Evolutionary conservation across 257 asterid genomes (phyloP).

Genomic region (Petunia axillaris): DNA sequence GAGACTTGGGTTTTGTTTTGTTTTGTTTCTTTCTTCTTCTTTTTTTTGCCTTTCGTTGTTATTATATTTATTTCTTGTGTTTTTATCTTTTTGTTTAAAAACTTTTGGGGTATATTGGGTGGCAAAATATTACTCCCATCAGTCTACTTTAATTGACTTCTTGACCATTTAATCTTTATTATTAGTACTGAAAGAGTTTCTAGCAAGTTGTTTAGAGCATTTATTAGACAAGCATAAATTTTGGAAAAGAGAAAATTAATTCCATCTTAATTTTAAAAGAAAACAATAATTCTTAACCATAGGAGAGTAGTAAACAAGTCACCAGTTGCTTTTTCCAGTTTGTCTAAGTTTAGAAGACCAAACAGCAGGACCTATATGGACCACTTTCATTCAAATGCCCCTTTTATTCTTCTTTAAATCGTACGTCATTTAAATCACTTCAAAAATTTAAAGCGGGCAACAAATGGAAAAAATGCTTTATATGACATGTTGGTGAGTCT

Average conservation of each 20-base stretch:
- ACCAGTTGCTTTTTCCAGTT: constrained; percentile 20
- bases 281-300: too few species aligned
- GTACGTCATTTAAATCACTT: constrained; percentile 19
- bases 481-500: background rate
- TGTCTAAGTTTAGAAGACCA: constrained; percentile 13
- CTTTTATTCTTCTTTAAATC: constrained; percentile 13
- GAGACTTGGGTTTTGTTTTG: constrained; percentile 45
- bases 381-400: constrained; percentile 37
- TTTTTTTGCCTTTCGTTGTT: constrained; percentile 1
- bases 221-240: too few species aligned
- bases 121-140: background rate
- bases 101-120: background rate
- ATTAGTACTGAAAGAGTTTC: too few species aligned
- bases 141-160: too few species aligned
- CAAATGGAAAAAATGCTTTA: constrained; percentile 6
- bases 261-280: too few species aligned
- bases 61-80: background rate
- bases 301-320: background rate
- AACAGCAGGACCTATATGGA: constrained; percentile 32
- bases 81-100: constrained; percentile 2
- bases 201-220: background rate
- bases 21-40: background rate
- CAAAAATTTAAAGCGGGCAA: constrained; percentile 39
- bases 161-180: too few species aligned
- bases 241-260: too few species aligned